Evolutionary conservation across 2,329 filamentous ascomycete species (phyloP), one percentile per base, ranked within the genome.

Genomic region (Diaporthe eres): DNA sequence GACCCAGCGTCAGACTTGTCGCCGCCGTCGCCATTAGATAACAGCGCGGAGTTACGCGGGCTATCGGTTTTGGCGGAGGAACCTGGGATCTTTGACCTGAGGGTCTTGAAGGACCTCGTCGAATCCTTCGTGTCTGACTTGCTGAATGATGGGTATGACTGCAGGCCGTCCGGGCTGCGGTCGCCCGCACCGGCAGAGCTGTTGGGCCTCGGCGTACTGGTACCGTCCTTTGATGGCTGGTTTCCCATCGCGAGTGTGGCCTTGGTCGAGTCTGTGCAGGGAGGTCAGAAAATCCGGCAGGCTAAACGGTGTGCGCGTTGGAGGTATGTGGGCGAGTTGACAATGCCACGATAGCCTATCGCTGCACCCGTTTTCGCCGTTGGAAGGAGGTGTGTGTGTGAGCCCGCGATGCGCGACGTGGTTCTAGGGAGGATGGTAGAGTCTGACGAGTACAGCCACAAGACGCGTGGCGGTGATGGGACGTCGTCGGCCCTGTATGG

Each of bases 101-200:
- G 90, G 53, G 92, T 93, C 79, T 94, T 92, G 84, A 98, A 92
- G 6, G 96, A 98, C 78, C 95, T 94, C 44, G 94, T 92, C 9
- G 95, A 98, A 79, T 98, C 96, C 83, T 96, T 96, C 39, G 96
- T 98, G 83, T 98, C 96, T 74, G 95, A 95, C 83, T 94, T 94
- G 86, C 93, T 94, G 83, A 98, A 96, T 39, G 96, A 98, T 39
- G 96, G 96, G 84, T 97, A 98, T 42, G 95, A 94, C 84, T 95
- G 93, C 76, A 98, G 87, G 77, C 90, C 88, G 51, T 94, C 91
- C 51, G 81, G 77, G 76, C 83, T 75, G 78, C 82, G 76, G 78
- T 85, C 84, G 55, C 86, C 87, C 75, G 86, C 86, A 76, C 85
- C 83, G 71, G 84, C 83, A 57, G 84, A 79, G 77, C 85, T 86